These are phyloP conservation scores for Suillus plorans DNA, from an alignment of 768 basidiomycete genomes.

Conservation along the genomic window DNA sequence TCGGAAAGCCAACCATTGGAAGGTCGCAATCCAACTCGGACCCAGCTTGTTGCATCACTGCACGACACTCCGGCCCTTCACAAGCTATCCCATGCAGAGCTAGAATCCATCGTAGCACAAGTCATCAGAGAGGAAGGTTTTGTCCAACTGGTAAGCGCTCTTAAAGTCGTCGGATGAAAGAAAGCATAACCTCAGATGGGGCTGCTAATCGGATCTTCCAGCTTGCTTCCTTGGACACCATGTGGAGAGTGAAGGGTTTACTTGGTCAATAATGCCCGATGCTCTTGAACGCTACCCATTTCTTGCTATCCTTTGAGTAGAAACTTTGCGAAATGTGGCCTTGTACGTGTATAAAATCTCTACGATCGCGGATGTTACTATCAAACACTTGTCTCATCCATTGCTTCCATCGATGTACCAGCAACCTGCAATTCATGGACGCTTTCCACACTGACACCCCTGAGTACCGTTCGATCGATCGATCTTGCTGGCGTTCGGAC, in stretches of 20 bases:
- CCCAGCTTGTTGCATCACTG: slow-evolving; percentile 39
- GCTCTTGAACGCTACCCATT: background rate
- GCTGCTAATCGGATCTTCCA: slow-evolving; percentile 21
- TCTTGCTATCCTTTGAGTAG: slow-evolving; percentile 1
- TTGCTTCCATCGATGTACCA: slow-evolving; percentile 41
- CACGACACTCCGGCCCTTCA: slow-evolving; percentile 49
- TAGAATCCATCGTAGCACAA: slow-evolving; percentile 58
- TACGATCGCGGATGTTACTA: background rate
- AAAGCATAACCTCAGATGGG: slow-evolving; percentile 5
- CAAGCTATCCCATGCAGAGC: slow-evolving; percentile 45
- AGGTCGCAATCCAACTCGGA: slow-evolving; percentile 10
- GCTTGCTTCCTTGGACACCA: slow-evolving; percentile 53
- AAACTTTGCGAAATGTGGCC: too few relatives aligned
- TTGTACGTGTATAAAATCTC: slow-evolving; percentile 3
- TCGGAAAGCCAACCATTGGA: background rate
- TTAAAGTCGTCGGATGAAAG: background rate
- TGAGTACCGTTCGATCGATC: slow-evolving; percentile 51
- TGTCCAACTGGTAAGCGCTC: slow-evolving; percentile 57
- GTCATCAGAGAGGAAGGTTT: slow-evolving; percentile 79
- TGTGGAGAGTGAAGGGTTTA: slow-evolving; percentile 51
- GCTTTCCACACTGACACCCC: slow-evolving; percentile 62
- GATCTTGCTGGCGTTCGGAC: slow-evolving; percentile 66
- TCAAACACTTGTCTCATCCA: slow-evolving; percentile 15
- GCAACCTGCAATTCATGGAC: slow-evolving; percentile 66
- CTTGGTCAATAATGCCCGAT: slow-evolving; percentile 20